Base-by-base conservation (phyloP, 495 filamentous ascomycete genomes). In the Penicillium diatomitis region DNA sequence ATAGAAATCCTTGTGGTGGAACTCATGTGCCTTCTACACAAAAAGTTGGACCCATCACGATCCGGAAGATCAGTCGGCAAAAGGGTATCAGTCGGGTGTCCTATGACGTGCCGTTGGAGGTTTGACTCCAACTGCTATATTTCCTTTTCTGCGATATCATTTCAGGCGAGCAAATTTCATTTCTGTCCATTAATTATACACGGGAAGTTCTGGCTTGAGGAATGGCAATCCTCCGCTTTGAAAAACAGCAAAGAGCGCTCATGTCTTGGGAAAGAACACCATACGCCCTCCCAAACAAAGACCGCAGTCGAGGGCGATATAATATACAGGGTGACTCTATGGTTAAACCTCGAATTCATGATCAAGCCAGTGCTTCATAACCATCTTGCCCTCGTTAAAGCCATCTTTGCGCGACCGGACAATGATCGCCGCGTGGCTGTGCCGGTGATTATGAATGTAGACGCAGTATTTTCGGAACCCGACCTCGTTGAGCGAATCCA, bases 401-500 rank as follows among this genome's bases (percentile, higher is more conserved):
- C 60, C 69, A 47, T 71, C 60, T 61, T 78, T 80, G 11, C 80
- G 70, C 51, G 61, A 75, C 46, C 92, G 75, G 31, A 91, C 80
- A 57, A 98, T 85, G 45, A 98, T 95, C 2, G 91, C 91, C 0
- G 91, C 92, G 63, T 98, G 92, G 41, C 75, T 85, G 58, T 95
- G 90, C 32, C 73, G 62, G 38, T 77, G 76, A 3, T 89, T 83
- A 41, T 94, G 88, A 37, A 98, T 96, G 67, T 86, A 82, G 4
- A 95, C 87, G 0, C 81, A 83, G 65, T 86, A 91, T 65, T 92
- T 96, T 12, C 75, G 77, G 68, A 85, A 90, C 7, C 84, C 83
- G 0, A 95, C 71, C 7, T 69, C 61, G 57, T 96, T 85, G 51
- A 98, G 67, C 10, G 81, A 80, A 11, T 85, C 68, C 41, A 95